These are phyloP conservation scores for Ophiostoma piceae DNA, from an alignment of 2,329 filamentous ascomycete species.

Conservation along the genomic window DNA sequence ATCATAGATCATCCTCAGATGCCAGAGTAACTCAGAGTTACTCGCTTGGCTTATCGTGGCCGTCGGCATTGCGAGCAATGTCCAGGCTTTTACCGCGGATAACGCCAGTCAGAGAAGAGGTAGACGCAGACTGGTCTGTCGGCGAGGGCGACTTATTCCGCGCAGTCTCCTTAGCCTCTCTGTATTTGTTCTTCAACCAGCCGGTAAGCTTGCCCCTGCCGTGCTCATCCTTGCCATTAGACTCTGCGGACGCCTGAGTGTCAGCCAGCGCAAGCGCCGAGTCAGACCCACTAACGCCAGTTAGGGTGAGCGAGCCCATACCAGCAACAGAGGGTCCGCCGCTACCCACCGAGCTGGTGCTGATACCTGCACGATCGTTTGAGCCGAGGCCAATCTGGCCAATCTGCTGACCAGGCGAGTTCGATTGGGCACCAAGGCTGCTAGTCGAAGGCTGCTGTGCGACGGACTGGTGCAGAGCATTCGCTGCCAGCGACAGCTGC, in stretches of 20 bases:
- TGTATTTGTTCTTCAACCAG: conserved; percentile 58
- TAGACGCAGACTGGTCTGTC: conserved; percentile 13
- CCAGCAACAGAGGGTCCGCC: conserved; percentile 35
- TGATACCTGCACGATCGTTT: conserved; percentile 59
- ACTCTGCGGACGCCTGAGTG: conserved; percentile 36
- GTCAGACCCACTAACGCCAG: conserved; percentile 50
- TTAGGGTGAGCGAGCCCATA: conserved; percentile 43
- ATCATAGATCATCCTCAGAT: not conserved
- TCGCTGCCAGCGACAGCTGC: not conserved
- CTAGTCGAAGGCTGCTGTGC: conserved; percentile 17
- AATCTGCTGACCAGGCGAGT: conserved; percentile 36
- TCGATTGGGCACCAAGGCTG: conserved; percentile 22
- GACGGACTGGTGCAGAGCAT: conserved; percentile 2
- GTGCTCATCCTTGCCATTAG: conserved; percentile 42
- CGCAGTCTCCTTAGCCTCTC: conserved; percentile 53
- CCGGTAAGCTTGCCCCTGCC: conserved; percentile 45
- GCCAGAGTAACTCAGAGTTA: not conserved
- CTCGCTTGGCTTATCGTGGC: conserved; percentile 20
- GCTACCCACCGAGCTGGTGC: conserved; percentile 64
- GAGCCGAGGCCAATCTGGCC: conserved; percentile 47
- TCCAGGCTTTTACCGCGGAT: conserved; percentile 25
- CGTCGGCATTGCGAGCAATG: conserved; percentile 17
- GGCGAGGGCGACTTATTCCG: conserved; percentile 52
- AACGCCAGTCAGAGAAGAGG: conserved; percentile 10
- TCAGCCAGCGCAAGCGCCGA: conserved; percentile 39